Evolutionary conservation across 2,329 filamentous ascomycete genomes (phyloP), one percentile per base, ranked within the genome.

Genomic region (Bimuria novae-zelandiae): DNA sequence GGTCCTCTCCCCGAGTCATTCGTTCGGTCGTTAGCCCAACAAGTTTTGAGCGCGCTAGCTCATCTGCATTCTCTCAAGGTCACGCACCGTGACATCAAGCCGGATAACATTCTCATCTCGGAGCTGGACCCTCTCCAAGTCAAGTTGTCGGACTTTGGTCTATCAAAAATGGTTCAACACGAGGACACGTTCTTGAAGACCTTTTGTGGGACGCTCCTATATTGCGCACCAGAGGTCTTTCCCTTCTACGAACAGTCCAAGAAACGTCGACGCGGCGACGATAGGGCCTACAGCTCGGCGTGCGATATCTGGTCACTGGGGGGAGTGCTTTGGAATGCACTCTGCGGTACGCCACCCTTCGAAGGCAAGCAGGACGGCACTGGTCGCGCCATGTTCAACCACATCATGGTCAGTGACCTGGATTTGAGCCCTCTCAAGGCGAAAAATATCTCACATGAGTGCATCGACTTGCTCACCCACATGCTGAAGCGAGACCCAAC

Each of bases 61-160:
- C 97, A 99, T 71, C 80, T 99, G 7, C 94, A 99, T 72, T 79
- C 82, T 48, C 88, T 89, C 64, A 91, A 89, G 68, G 97, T 99
- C 63, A 97, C 93, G 0, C 94, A 99, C 75, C 89, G 94, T n/a
- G 94, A 99, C 73, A 92, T 99, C 68, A 99, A 99, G 71, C 94
- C 94, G 0, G 94, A 99, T 78, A 99, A 99, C 67, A 97, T 99
- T 55, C 80, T 99, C 35, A 89, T 97, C 61, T 81, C 86, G 10
- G 87, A 85, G 0, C 71, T 84, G 8, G 79, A 87, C 5, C 92
- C 92, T 0, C 84, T 96, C 43, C 80, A 84, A 12, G 88, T 97
- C 63, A 97, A 99, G 74, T 80, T 99, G 12, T 96, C 94, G 0
- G 94, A 99, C 70, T 99, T 99, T 77, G 94, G 94, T 49, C 77